A percentile compares a stretch with the other conserved stretches of the same genome.
Evolutionary conservation across 2,329 filamentous ascomycete genomes (phyloP).

Genomic region (Colletotrichum navitas): DNA sequence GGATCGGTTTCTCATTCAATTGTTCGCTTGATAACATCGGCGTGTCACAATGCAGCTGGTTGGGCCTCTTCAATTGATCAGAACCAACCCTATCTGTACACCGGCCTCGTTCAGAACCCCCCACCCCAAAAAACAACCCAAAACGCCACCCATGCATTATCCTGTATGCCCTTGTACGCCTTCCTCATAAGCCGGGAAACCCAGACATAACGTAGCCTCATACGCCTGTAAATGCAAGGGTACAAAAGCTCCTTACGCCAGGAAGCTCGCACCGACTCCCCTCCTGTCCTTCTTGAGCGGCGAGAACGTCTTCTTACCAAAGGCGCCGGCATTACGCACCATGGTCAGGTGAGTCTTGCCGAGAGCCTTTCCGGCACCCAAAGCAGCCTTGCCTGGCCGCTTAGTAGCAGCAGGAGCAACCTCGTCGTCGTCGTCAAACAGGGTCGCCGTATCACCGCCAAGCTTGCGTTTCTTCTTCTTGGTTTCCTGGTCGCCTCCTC

Average conservation of each 20-base stretch:
- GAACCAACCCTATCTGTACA: constrained; percentile 17
- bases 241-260: constrained; percentile 53
- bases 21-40: neutral
- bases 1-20: neutral
- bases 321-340: constrained; percentile 56
- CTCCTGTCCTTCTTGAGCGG: constrained; percentile 79
- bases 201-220: neutral
- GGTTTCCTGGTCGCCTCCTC: constrained; percentile 54
- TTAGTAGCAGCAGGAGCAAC: constrained; percentile 46
- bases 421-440: constrained; percentile 77
- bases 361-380: constrained; percentile 44
- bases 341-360: constrained; percentile 55
- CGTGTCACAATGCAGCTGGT: neutral
- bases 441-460: constrained; percentile 70
- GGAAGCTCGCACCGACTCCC: constrained; percentile 71
- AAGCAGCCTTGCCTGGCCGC: constrained; percentile 51
- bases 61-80: constrained; percentile 21
- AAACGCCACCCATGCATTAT: constrained; percentile 37
- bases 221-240: neutral
- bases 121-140: neutral
- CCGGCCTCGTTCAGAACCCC: neutral
- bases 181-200: neutral
- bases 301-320: constrained; percentile 71
- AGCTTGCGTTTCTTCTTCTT: constrained; percentile 82
- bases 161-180: constrained; percentile 9